Conservation (phyloP, 108 stramenopile genomes). For the Mayamaea pseudoterrestris region DNA sequence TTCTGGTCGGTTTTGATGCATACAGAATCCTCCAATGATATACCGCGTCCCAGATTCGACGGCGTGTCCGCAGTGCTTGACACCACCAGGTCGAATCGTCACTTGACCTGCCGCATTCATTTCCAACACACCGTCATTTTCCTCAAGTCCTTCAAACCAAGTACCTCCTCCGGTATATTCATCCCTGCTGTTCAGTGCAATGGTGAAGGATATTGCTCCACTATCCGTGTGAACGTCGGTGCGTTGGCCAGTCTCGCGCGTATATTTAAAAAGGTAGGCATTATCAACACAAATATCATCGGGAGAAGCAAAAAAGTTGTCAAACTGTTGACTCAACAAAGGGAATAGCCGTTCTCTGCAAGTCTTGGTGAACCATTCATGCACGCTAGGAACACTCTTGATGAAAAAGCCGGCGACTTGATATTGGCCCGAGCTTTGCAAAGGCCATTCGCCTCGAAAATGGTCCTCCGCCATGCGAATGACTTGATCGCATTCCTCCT, state of each 20-base stretch:
- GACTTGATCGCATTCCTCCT: conserved; percentile 27
- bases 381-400: conserved; percentile 24
- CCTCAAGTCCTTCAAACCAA: conserved; percentile 27
- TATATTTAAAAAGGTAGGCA: conserved; percentile 43
- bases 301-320: conserved; percentile 13
- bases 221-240: conserved; percentile 48
- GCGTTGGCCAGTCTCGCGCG: conserved; percentile 29
- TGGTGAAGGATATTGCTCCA: conserved; percentile 40
- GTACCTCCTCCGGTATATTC: conserved; percentile 43
- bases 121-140: conserved; percentile 7
- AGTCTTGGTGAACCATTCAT: conserved; percentile 33
- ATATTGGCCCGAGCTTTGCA: conserved; percentile 31
- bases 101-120: conserved; percentile 37
- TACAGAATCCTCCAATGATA: conserved; percentile 46
- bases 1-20: conserved; percentile 30
- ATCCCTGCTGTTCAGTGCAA: conserved; percentile 21
- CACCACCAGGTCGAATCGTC: conserved; percentile 41
- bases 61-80: conserved; percentile 40
- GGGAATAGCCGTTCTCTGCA: conserved; percentile 29
- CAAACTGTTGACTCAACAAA: conserved; percentile 25
- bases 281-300: conserved; percentile 29
- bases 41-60: conserved; percentile 30
- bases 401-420: conserved; percentile 45
- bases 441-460: conserved; percentile 23
- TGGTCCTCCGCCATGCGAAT: conserved; percentile 26